Base-by-base conservation (phyloP, 768 basidiomycete genomes). In the Tulasnella sp. region DNA sequence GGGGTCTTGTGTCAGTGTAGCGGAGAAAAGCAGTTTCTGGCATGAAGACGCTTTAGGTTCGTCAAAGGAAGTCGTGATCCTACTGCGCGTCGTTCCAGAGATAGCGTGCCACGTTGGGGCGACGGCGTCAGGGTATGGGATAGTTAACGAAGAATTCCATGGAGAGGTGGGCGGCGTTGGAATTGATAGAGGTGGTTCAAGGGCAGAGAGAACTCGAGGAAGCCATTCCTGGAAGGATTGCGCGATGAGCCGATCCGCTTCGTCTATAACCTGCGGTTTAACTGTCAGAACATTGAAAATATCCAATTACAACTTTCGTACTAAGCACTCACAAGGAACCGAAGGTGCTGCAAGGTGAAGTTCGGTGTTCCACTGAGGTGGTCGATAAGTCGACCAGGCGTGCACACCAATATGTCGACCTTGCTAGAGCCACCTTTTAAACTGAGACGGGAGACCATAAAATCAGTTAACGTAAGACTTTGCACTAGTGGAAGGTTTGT, bases 171-270 rank as follows among this genome's bases (percentile, higher is more conserved):
- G 14, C 36, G 22, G 45, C 14, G 64, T 67, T 54, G 69, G 6
- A 7, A 69, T 64, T 70, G 77, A 64, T 67, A 72, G 7, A 81
- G 85, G 79, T 82, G 86, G 85, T 45, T 84, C 87, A 12, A 90
- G 92, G 8, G 93, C 94, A n/a, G 87, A 84, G 9, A 97, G 85
- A 3, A 99, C 92, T 80, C 90, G 90, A 7, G 88, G 87, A 2
- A 99, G 85, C 97, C 96, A 99, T 81, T 94, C 93, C 83, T 99
- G 96, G 84, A 97, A 99, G 0, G 94, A 94, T 82, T 98, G 96
- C 12, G 93, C 91, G 11, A 99, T 86, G 0, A 99, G 86, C n/a
- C 96, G 89, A 81, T 99, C 97, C 0, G 97, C 97, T 84, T 99
- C 97, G 82, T 99, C 97, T 75, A 99, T 94, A 37, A 99, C 91